Evolutionary conservation across 2,329 filamentous ascomycete species (phyloP), one percentile per base, ranked within the genome.

Genomic region (Lachnellula suecica): DNA sequence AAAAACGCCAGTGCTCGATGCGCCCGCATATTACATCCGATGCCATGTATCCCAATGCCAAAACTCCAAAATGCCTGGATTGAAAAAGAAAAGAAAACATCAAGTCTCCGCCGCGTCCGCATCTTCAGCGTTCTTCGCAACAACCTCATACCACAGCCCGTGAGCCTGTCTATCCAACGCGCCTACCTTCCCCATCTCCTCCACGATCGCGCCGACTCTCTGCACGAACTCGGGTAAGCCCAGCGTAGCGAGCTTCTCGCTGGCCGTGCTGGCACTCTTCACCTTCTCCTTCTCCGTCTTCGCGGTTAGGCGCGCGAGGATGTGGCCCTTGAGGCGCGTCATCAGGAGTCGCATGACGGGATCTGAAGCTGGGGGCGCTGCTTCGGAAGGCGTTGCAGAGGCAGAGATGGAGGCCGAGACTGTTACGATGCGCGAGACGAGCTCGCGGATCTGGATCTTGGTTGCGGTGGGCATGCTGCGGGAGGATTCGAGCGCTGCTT

Each of bases 161-260:
- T 91, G 88, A 7, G 82, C 79, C 55, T 82, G 83, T 57, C 84
- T 78, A 65, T 91, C 88, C 4, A 91, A 83, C 4, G 73, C 73
- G 13, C 84, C 83, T 3, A 91, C 78, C 64, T 79, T 79, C 38
- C 80, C 78, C 54, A 91, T 71, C 63, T 85, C 76, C 29, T 89
- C 86, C 7, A 88, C 83, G 60, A 91, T 85, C 44, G 83, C 82
- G 27, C 85, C 77, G 13, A 91, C 83, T 54, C 79, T 81, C 24
- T 82, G 79, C 15, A 87, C 84, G 66, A 91, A 91, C 69, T 92
- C 88, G 0, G 84, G 84, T 51, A 92, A 71, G 0, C 88, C 88
- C 17, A 88, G 77, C 2, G 79, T 78, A 0, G 86, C 85, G 7
- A 92, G 76, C 52, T 81, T 84, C 68, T 91, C 88, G 10, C 81